These are phyloP conservation scores for Mycena rosella DNA, from an alignment of 768 basidiomycete genomes.

Conservation along the genomic window DNA sequence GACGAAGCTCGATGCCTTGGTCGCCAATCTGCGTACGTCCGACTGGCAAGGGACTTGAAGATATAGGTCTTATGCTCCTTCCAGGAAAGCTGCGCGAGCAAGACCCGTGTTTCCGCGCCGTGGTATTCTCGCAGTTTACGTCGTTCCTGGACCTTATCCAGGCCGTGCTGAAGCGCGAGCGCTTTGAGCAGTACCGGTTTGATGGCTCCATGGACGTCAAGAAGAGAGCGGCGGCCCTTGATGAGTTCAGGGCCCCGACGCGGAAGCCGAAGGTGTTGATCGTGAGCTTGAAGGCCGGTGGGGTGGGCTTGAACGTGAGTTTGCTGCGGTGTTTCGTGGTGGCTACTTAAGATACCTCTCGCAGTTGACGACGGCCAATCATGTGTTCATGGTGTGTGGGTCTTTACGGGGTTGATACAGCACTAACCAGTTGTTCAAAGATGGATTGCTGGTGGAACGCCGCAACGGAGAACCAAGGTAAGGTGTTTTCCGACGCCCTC, in stretches of 20 bases:
- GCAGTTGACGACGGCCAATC: constrained; percentile 82
- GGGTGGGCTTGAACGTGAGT: constrained; percentile 88
- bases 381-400: constrained; percentile 83
- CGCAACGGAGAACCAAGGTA: constrained; percentile 85
- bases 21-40: constrained; percentile 74
- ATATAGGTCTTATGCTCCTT: constrained; percentile 6
- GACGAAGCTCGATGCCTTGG: constrained; percentile 90
- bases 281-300: constrained; percentile 90
- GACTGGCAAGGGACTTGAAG: background rate
- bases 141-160: constrained; percentile 89
- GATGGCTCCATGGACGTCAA: constrained; percentile 95
- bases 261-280: constrained; percentile 82
- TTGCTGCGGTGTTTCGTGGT: constrained; percentile 1
- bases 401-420: background rate
- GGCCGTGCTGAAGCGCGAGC: constrained; percentile 74
- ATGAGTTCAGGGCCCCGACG: constrained; percentile 79
- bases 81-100: constrained; percentile 73
- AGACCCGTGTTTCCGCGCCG: constrained; percentile 83
- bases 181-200: constrained; percentile 80
- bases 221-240: constrained; percentile 80
- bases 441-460: constrained; percentile 97
- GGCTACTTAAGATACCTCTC: constrained; percentile 5
- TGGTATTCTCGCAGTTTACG: constrained; percentile 94
- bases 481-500: background rate
- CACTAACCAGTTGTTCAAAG: constrained; percentile 50